Evolutionary conservation across 371 early-diverging fungal species (phyloP).

Genomic region (Umbelopsis sp.): DNA sequence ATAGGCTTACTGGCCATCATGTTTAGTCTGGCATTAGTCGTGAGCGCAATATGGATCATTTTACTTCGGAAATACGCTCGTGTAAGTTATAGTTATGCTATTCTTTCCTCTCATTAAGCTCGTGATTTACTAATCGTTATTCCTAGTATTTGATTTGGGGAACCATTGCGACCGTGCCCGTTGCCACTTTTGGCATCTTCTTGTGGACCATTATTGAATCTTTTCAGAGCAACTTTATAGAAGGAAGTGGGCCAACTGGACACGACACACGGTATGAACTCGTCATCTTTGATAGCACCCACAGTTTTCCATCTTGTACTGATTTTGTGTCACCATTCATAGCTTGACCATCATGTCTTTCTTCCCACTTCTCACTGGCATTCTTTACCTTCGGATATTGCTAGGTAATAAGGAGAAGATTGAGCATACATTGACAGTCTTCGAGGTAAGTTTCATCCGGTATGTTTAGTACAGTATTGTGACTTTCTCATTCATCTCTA

Average conservation of each 20-base stretch:
- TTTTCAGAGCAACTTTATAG: constrained; percentile 43
- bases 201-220: constrained; percentile 59
- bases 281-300: background rate
- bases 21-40: constrained; percentile 45
- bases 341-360: constrained; percentile 59
- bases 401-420: constrained; percentile 46
- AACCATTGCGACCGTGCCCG: constrained; percentile 60
- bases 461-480: background rate
- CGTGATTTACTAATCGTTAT: background rate
- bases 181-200: constrained; percentile 55
- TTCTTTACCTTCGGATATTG: constrained; percentile 42
- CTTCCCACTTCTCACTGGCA: constrained; percentile 53
- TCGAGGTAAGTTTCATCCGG: constrained; percentile 47
- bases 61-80: constrained; percentile 56
- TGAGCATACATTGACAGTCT: constrained; percentile 59
- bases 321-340: background rate
- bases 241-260: constrained; percentile 37
- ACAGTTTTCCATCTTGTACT: background rate
- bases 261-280: constrained; percentile 48
- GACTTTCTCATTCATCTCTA: background rate
- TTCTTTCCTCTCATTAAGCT: too few species aligned
- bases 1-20: constrained; percentile 56
- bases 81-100: constrained; percentile 30
- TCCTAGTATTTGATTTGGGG: constrained; percentile 65
- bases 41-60: constrained; percentile 60